Evolutionary conservation across 441 rosid genomes (phyloP), one percentile per base, ranked within the genome.

Genomic region (Mallotus japonicus): DNA sequence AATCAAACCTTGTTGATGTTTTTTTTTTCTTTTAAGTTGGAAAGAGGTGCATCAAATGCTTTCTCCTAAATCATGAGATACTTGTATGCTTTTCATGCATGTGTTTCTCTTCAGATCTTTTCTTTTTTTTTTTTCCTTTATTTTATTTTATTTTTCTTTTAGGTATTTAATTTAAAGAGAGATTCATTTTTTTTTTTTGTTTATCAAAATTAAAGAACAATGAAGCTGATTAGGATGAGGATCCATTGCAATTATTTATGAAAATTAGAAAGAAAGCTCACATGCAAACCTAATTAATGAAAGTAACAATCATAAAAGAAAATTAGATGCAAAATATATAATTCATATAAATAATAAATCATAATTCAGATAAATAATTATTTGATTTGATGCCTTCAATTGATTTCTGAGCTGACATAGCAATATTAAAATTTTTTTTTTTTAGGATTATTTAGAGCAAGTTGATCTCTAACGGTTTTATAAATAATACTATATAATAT

Each of bases 31-130:
- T 83, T 82, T 19, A 75, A 65, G 79, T 75, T 77, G 85, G 75
- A 79, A 82, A 82, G 81, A 59, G 57, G 47, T 70, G 76, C 67
- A 67, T 54, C 81, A 72, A 76, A 58, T 75, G 78, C 77, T 66
- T 83, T 77, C 54, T n/a, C 50, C 8, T 37, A 34, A 65, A 70
- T 75, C 72, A 60, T 50, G 56, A 66, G 67, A 61, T 75, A 75
- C 59, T 58, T 70, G 75, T 63, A 67, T 81, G 74, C 78, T 78
- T 78, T 78, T 83, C 55, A 80, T 76, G 81, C 71, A 69, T 32
- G 5, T 61, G 59, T 54, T n/a, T 46, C 20, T 55, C n/a, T 22
- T 19, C 40, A 4, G 40, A 17, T 37, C 19, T 12, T 40, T 20
- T 42, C 10, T n/a, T 34, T 65, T 60, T 62, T 1, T 49, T 7